A percentile compares a stretch with the other conserved stretches of the same genome.
These are phyloP conservation scores for Fusarium brevicatenulatum DNA, from an alignment of 2,329 filamentous ascomycete genomes.

Conservation along the genomic window DNA sequence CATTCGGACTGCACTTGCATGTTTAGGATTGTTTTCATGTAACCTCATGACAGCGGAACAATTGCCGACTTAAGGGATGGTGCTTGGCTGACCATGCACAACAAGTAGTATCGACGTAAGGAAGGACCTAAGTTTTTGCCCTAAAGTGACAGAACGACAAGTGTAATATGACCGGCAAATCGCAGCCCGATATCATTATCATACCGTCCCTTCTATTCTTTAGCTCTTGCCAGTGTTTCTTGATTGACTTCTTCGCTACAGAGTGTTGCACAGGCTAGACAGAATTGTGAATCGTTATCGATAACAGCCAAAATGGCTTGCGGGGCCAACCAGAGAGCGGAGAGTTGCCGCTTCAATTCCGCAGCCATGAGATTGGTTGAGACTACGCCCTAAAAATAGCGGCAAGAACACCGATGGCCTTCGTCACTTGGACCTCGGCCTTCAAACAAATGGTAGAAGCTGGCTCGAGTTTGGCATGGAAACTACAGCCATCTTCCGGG, in stretches of 20 bases:
- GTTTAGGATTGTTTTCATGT: neutral
- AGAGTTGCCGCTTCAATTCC: neutral
- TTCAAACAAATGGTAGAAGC: neutral
- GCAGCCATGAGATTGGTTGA: neutral
- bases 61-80: neutral
- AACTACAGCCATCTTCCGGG: neutral
- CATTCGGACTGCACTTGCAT: neutral
- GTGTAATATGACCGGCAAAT: neutral
- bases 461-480: neutral
- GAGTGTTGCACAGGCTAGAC: neutral
- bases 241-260: neutral
- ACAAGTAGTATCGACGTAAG: too few species aligned
- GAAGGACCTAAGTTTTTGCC: neutral
- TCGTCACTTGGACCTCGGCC: neutral
- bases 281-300: neutral
- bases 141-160: neutral
- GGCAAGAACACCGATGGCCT: too few species aligned
- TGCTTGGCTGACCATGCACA: too few species aligned
- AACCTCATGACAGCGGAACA: neutral
- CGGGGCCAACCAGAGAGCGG: neutral
- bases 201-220: neutral
- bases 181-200: too few species aligned
- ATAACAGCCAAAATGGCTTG: neutral
- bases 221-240: neutral
- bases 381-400: neutral